Evolutionary conservation across 1,284 basidiomycete species (phyloP), one percentile per base, ranked within the genome.

Genomic region (Fomes fomentarius): DNA sequence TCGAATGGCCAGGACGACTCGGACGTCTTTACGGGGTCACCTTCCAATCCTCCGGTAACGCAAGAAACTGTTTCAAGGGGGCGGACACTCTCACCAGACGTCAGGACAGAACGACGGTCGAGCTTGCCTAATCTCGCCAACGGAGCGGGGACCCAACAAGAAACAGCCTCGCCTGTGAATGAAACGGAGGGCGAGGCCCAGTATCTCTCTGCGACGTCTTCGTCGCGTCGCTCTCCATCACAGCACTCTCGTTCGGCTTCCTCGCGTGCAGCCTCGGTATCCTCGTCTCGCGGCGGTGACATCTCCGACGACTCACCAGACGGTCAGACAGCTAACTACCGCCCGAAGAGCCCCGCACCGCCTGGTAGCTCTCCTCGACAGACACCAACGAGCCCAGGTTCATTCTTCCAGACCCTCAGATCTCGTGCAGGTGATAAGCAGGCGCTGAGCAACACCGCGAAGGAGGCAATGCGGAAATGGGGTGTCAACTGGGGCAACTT

Each of bases 401-500:
- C 73, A 12, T 85, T 89, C 72, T 81, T 91, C 48, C 83, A 87
- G n/a, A 83, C 87, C 14, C 75, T 91, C 49, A 89, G 87, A 68
- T 84, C 91, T 21, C 87, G 87, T 38, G 81, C 87, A 0, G 81
- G 81, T 14, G 93, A 95, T 69, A 94, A 93, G 67, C 86, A 93
- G 68, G 90, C 90, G 1, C 73, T 94, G 21, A 85, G 83, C 63
- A 87, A 86, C 63, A 85, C 85, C 1, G 93, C 93, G 3, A 89
- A 88, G 69, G 93, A 95, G 68, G 81, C 87, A 12, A 86, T 95
- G 77, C 85, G 87, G 50, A 94, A 94, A 69, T 95, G 93, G 92
- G 87, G 93, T 19, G 86, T 85, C 17, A 91, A 85, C 60, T 94
- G 89, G 89, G 81, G 77, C 39, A 76, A 76, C 17, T 68, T 85